These are phyloP conservation scores for Epithele typhae DNA, from an alignment of 768 basidiomycete species.

Conservation along the genomic window DNA sequence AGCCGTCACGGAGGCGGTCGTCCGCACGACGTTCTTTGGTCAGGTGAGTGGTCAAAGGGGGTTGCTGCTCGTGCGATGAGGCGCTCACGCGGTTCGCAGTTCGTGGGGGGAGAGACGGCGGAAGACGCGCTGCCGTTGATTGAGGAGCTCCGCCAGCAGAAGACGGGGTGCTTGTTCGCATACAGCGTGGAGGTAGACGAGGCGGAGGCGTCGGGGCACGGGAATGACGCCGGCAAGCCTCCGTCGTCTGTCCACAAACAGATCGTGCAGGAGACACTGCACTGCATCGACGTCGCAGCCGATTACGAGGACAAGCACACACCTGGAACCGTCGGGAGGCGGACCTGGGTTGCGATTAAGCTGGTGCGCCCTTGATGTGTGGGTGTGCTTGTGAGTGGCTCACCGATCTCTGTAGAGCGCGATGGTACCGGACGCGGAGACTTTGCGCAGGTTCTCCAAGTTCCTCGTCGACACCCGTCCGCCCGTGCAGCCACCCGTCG, in stretches of 20 bases:
- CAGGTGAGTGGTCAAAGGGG: constrained; percentile 62
- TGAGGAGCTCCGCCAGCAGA: constrained; percentile 52
- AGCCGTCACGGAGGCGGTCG: constrained; percentile 59
- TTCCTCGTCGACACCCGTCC: constrained; percentile 46
- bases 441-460: constrained; percentile 59
- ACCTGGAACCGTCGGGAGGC: constrained; percentile 32
- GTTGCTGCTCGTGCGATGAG: no score
- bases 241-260: constrained; percentile 45
- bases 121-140: constrained; percentile 64
- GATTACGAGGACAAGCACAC: constrained; percentile 62
- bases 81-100: constrained; percentile 37
- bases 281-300: constrained; percentile 73
- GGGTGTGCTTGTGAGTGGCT: no score
- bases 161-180: constrained; percentile 73
- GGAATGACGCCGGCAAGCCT: constrained; percentile 21
- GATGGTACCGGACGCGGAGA: constrained; percentile 56
- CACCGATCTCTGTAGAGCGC: constrained; percentile 46
- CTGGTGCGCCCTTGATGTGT: constrained; percentile 49
- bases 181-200: constrained; percentile 87
- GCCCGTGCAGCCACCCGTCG: constrained; percentile 30
- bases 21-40: constrained; percentile 79
- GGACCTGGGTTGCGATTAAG: constrained; percentile 86
- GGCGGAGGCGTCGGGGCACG: constrained; percentile 37
- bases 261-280: constrained; percentile 71
- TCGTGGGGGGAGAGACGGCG: constrained; percentile 86